Evolutionary conservation across 805 yeast species (phyloP), one percentile per base, ranked within the genome.

Genomic region (Ogataea pilisensis): DNA sequence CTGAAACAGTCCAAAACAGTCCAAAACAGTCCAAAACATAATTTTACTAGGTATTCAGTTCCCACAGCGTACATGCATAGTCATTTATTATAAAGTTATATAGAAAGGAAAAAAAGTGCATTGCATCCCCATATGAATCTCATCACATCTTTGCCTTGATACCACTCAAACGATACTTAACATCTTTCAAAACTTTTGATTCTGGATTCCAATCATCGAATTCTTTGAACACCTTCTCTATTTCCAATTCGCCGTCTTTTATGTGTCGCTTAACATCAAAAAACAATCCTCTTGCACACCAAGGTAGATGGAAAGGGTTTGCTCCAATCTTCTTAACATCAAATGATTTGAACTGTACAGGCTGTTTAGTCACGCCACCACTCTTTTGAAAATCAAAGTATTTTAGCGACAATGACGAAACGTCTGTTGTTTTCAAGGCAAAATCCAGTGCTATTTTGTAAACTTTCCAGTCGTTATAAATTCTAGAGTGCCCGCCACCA

Each of bases 401-500:
- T 11, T 7, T 8, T 7, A 11, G 11, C 9, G 26, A 22, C 11
- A 11, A 55, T 49, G 14, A 39, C 17, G 5, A 24, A n/a, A 14
- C 54, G 57, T 56, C 31, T 16, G 81, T 76, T 0, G 97, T 87
- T 51, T 85, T 89, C 18, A 90, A 62, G 2, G 86, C 76, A 57
- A 85, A 82, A 44, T 80, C 73, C 31, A 90, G 54, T 0, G 93
- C 96, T 45, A 86, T 58, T 49, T 81, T 86, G 58, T 91, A 91
- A 1, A 93, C 98, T 41, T 80, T 76, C 4, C 81, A 78, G 49
- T 87, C 95, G 53, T 85, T 84, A 61, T 91, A 91, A 21, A 93
- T 80, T 47, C 76, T 82, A 0, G 97, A 89, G 60, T 91, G 99
- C 0, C 99, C 99, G 7, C 93, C 90, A 3, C 97, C 96, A 0